These are phyloP conservation scores for Vicia faba DNA, from an alignment of 306 rosid species.

Conservation along the genomic window DNA sequence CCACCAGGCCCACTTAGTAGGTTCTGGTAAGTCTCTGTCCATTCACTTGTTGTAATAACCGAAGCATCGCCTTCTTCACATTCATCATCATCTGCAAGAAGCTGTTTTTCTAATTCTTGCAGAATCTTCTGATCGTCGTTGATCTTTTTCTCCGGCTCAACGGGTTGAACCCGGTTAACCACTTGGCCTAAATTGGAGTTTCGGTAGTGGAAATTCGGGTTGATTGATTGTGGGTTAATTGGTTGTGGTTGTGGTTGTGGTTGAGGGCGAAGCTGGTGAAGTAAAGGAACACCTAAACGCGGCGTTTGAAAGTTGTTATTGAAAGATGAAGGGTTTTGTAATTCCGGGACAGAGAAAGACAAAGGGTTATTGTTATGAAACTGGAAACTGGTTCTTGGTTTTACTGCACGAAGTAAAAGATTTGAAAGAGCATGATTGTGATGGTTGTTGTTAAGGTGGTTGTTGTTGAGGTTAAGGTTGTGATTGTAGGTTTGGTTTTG, in stretches of 20 bases:
- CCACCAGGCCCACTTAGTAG: slow-evolving; percentile 52
- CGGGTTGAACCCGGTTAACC: background rate
- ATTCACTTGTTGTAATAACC: slow-evolving; percentile 69
- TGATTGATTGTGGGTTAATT: slow-evolving; percentile 32
- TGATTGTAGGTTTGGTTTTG: slow-evolving; percentile 34
- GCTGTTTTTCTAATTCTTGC: slow-evolving; percentile 76
- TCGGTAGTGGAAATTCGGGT: slow-evolving; percentile 5
- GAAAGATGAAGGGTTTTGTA: slow-evolving; percentile 21
- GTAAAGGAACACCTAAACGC: slow-evolving; percentile 52
- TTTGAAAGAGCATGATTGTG: slow-evolving; percentile 47
- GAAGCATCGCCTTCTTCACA: slow-evolving; percentile 74
- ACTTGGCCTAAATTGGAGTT: slow-evolving; percentile 32
- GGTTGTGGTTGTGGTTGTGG: too few species aligned
- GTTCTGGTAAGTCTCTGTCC: slow-evolving; percentile 86
- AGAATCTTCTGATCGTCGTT: slow-evolving; percentile 61
- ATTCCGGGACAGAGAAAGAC: background rate
- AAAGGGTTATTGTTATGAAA: slow-evolving; percentile 1
- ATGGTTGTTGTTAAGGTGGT: slow-evolving; percentile 20
- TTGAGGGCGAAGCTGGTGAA: slow-evolving; percentile 44
- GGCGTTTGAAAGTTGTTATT: slow-evolving; percentile 29
- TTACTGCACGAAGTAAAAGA: slow-evolving; percentile 64
- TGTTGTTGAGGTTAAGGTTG: slow-evolving; percentile 37
- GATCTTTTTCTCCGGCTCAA: slow-evolving; percentile 62
- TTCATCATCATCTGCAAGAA: slow-evolving; percentile 75
- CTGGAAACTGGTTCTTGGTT: slow-evolving; percentile 53